Evolutionary conservation across 2,329 filamentous ascomycete species (phyloP).

Genomic region (Fusarium odoratissimum): DNA sequence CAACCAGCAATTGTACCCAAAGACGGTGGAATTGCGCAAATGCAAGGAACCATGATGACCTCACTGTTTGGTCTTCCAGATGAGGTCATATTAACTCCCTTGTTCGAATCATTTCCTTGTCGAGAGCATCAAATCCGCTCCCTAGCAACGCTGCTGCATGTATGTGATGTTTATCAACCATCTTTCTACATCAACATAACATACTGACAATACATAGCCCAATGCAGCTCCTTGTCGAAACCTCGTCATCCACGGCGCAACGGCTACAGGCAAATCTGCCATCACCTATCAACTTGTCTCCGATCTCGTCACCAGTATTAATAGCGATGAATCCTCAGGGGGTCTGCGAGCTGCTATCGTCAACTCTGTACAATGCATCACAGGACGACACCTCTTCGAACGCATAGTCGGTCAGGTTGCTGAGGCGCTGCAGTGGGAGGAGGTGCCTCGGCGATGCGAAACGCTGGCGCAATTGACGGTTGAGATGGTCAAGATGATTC

Average conservation of each 20-base stretch:
- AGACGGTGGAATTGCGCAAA: neutral
- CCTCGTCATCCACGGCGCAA: constrained; percentile 83
- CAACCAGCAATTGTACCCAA: constrained; percentile 8
- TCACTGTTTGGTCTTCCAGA: constrained; percentile 64
- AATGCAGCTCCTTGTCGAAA: constrained; percentile 76
- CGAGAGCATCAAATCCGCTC: constrained; percentile 70
- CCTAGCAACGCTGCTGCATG: constrained; percentile 65
- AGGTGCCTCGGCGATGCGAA: constrained; percentile 75
- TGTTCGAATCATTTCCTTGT: constrained; percentile 65
- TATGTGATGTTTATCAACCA: constrained; percentile 52
- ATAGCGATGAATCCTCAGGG: constrained; percentile 23
- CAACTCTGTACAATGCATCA: constrained; percentile 81
- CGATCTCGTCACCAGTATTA: constrained; percentile 37
- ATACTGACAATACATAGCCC: constrained; percentile 57
- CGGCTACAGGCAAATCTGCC: constrained; percentile 87
- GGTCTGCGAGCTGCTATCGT: constrained; percentile 70
- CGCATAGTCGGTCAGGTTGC: constrained; percentile 71
- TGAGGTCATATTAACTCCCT: constrained; percentile 59
- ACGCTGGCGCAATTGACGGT: constrained; percentile 81
- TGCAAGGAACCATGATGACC: constrained; percentile 44
- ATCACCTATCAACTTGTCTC: constrained; percentile 66
- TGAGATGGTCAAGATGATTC: constrained; percentile 74
- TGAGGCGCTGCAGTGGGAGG: constrained; percentile 61
- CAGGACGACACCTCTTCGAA: constrained; percentile 81
- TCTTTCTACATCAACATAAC: neutral